These are phyloP conservation scores for Backusella luteola DNA, from an alignment of 192 early-diverging fungal species.

Conservation along the genomic window DNA sequence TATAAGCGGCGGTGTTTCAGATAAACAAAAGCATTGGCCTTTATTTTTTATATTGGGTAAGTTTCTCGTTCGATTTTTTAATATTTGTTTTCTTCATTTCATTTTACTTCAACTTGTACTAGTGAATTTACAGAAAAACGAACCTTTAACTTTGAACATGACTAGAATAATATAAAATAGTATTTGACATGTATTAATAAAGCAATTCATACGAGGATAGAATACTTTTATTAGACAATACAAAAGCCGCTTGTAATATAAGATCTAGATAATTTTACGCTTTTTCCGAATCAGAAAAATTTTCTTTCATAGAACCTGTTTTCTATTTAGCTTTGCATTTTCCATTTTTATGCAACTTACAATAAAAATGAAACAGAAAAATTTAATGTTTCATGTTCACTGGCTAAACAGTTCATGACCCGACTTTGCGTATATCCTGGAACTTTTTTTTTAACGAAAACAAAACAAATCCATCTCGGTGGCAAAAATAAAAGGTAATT, in stretches of 20 bases:
- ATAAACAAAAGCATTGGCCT: not conserved
- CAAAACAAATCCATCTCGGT: not conserved
- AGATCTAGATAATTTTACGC: not conserved
- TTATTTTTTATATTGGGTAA: conserved; percentile 8
- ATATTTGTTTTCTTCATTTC: not conserved
- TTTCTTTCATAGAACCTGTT: conserved; percentile 1
- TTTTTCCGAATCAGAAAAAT: not conserved
- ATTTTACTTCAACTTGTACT: not conserved
- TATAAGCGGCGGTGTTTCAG: not conserved
- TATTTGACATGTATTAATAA: not conserved
- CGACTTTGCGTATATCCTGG: not conserved
- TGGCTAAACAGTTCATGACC: not conserved
- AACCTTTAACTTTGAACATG: not conserved
- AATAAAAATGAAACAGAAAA: conserved; percentile 1
- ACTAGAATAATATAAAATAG: not conserved
- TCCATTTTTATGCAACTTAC: not conserved
- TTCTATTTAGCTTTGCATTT: not conserved
- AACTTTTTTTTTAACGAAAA: not conserved
- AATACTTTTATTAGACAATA: not conserved
- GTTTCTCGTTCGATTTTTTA: conserved; percentile 11
- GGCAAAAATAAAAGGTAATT: not conserved
- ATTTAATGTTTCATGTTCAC: not conserved
- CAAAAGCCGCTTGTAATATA: not conserved
- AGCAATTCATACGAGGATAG: not conserved
- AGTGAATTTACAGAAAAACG: not conserved